These are phyloP conservation scores for Talaromyces sp. DNA, from an alignment of 2,329 filamentous ascomycete genomes.

Conservation along the genomic window DNA sequence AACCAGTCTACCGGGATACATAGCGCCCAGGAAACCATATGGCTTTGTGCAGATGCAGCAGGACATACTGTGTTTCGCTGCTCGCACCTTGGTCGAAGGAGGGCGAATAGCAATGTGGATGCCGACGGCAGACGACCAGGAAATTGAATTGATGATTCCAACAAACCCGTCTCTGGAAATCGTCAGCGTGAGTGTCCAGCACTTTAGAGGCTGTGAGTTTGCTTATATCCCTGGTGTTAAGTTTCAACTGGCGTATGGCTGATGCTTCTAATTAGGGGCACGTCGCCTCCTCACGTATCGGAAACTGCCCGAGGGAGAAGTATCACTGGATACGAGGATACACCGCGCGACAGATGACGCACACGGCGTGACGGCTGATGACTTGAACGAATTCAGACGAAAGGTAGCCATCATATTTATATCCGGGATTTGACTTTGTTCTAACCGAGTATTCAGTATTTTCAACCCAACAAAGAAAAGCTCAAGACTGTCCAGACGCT, in stretches of 20 bases:
- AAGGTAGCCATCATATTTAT: slow-evolving; percentile 27
- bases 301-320: slow-evolving; percentile 56
- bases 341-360: slow-evolving; percentile 28
- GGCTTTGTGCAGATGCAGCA: slow-evolving; percentile 85
- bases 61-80: slow-evolving; percentile 80
- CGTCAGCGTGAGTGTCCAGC: slow-evolving; percentile 72
- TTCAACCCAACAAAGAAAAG: neutral
- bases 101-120: slow-evolving; percentile 94
- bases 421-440: neutral
- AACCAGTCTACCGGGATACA: slow-evolving; percentile 57
- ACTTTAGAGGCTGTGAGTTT: slow-evolving; percentile 76
- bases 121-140: slow-evolving; percentile 79
- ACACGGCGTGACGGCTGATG: slow-evolving; percentile 52
- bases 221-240: too few relatives aligned
- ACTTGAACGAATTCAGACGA: slow-evolving; percentile 63
- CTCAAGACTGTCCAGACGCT: neutral
- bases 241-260: neutral
- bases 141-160: slow-evolving; percentile 71
- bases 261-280: slow-evolving; percentile 57
- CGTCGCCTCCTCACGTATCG: slow-evolving; percentile 82
- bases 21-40: slow-evolving; percentile 87
- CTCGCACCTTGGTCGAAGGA: slow-evolving; percentile 67
- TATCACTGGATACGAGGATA: slow-evolving; percentile 24
- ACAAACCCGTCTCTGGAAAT: slow-evolving; percentile 69
- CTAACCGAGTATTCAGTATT: neutral